Evolutionary conservation across 2,329 filamentous ascomycete genomes (phyloP), one percentile per base, ranked within the genome.

Genomic region (Aspergillus tamarii): DNA sequence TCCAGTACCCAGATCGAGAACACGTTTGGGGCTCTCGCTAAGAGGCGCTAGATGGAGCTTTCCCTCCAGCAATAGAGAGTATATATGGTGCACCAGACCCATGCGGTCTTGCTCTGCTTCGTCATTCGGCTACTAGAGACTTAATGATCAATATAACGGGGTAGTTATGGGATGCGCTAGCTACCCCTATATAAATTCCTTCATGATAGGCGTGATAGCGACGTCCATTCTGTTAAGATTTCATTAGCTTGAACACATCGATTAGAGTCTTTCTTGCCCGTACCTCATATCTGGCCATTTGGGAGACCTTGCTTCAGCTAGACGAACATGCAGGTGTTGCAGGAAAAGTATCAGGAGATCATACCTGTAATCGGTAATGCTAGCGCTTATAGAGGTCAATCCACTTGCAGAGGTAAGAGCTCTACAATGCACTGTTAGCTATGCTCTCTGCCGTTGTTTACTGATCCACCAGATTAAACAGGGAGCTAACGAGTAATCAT

Each of bases 311-410:
- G 34, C 26, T n/a, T 52, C 28, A 52, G 48, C 16, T 28, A 12
- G 10, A 7, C 28, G 28, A n/a, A 52, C 28, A 12, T 52, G 2
- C 28, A 32, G 45, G 23, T 12, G 28, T 16, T 28, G 12, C 7
- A 8, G 19, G 9, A 4, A 9, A 9, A 19, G 46, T 9, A 32
- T 34, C 30, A 34, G 21, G 23, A 48, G 16, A 12, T 32, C 26
- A 52, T 55, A 55, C 52, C 52, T 55, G n/a, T 55, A 55, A 23
- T 55, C 52, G 9, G 32, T 55, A 26, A 55, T 55, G n/a, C 21
- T 39, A 10, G 32, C 30, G 21, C 52, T 36, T 19, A 55, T n/a
- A 16, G 52, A 55, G 11, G 52, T 55, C 23, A 55, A 55, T 8
- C 32, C 52, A 39, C 52, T 55, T 39, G 32, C 32, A 5, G 52